These are phyloP conservation scores for Emericellopsis cladophorae DNA, from an alignment of 2,329 filamentous ascomycete genomes.

Conservation along the genomic window DNA sequence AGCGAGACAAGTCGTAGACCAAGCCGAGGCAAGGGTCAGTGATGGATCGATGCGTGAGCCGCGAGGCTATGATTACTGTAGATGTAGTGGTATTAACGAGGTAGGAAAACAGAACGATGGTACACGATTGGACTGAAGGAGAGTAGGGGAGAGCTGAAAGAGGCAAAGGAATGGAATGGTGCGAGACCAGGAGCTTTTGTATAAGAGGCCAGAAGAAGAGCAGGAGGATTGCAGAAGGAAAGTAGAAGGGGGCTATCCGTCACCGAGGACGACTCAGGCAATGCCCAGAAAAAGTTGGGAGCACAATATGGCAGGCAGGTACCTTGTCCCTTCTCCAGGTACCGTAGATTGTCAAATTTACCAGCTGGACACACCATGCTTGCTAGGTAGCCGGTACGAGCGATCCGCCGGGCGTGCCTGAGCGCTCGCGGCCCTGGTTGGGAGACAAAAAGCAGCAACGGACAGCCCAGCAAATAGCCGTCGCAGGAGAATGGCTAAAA, in stretches of 20 bases:
- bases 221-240: constrained; percentile 4
- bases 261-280: background rate
- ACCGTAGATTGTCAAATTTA: no score
- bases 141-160: constrained; percentile 2
- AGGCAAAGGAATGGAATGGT: constrained; percentile 6
- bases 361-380: background rate
- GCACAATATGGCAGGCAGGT: no score
- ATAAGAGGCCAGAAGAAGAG: constrained; percentile 1
- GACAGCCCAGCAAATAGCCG: background rate
- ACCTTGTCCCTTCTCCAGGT: no score
- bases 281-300: no score
- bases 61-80: constrained; percentile 5
- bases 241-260: constrained; percentile 3
- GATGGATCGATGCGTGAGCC: background rate
- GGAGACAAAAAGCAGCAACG: background rate
- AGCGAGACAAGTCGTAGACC: no score
- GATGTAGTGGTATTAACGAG: background rate
- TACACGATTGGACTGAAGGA: background rate
- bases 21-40: background rate
- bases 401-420: constrained; percentile 1
- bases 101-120: background rate
- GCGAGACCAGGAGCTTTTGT: constrained; percentile 12
- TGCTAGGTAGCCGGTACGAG: background rate
- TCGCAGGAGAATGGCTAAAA: background rate
- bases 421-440: constrained; percentile 1